Percentiles rank a stretch among this genome's conserved stretches.
Conservation (phyloP, 805 yeast species). For the Ogataea methanolica region DNA sequence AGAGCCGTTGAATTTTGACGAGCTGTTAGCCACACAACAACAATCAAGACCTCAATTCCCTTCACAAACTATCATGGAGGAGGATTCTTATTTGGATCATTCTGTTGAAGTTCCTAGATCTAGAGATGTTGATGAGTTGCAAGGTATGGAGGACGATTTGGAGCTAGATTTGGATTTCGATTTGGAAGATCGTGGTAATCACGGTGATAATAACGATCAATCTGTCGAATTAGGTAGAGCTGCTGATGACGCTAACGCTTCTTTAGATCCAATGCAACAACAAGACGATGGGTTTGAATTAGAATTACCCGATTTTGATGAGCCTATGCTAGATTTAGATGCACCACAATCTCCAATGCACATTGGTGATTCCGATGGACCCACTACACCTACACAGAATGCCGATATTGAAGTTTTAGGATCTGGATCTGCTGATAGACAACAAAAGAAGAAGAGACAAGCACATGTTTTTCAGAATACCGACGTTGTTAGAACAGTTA, state of each 20-base stretch:
- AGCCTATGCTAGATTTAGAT: conserved; percentile 20
- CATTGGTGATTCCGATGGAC: conserved; percentile 10
- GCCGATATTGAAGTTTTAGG: conserved; percentile 2
- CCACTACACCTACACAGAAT: conserved; percentile 11
- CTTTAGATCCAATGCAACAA: conserved; percentile 15
- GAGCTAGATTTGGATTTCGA: conserved; percentile 32
- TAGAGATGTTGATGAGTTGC: conserved; percentile 30
- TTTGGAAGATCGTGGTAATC: conserved; percentile 19
- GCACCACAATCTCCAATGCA: conserved; percentile 4
- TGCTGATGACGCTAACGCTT: conserved; percentile 21
- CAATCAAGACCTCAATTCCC: conserved; percentile 4
- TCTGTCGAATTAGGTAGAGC: conserved; percentile 56
- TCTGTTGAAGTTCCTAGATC: conserved; percentile 51
- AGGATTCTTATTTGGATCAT: conserved; percentile 36
- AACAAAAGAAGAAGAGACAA: conserved; percentile 17
- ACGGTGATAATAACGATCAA: conserved; percentile 21
- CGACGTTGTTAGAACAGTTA: conserved; percentile 45
- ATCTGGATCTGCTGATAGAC: conserved; percentile 1
- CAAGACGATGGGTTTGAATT: conserved; percentile 39
- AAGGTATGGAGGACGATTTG: conserved; percentile 27
- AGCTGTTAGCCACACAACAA: conserved; percentile 19
- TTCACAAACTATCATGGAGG: conserved; percentile 7
- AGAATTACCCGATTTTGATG: conserved; percentile 37
- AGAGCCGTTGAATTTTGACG: conserved; percentile 49
- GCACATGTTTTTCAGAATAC: conserved; percentile 30